Evolutionary conservation across 306 rosid species (phyloP).

Genomic region (Dryas drummondii): DNA sequence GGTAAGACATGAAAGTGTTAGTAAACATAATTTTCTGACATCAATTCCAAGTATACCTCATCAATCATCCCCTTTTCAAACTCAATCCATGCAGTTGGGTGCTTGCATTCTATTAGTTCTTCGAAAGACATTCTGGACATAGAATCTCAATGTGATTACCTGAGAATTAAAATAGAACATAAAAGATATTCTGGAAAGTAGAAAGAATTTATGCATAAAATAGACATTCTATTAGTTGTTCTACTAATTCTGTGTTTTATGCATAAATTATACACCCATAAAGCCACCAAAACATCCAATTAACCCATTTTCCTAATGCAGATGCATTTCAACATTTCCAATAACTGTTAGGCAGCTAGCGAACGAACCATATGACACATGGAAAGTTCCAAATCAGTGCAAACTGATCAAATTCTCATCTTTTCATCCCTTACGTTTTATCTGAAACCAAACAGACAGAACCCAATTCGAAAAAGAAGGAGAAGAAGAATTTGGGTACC

Average conservation of each 20-base stretch:
- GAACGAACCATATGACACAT: not conserved
- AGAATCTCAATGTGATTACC: conserved; percentile 23
- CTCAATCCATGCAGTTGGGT: conserved; percentile 82
- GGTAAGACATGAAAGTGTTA: not conserved
- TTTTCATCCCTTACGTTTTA: not conserved
- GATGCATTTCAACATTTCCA: not conserved
- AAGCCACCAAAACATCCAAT: not conserved
- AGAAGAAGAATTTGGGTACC: conserved; percentile 33
- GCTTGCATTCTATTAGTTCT: conserved; percentile 76
- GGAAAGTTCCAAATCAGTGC: not conserved
- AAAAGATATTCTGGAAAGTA: not conserved
- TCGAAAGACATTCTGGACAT: conserved; percentile 67
- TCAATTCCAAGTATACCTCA: conserved; percentile 59
- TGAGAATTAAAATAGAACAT: not conserved
- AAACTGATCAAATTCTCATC: not conserved
- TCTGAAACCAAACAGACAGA: not conserved
- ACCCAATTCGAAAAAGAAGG: not conserved
- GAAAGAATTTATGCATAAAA: not conserved
- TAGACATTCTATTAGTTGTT: no score
- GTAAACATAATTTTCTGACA: not conserved
- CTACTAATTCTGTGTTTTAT: no score
- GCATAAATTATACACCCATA: not conserved
- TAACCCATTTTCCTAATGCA: no score
- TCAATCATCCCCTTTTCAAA: conserved; percentile 86
- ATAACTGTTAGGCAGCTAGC: not conserved